Evolutionary conservation across 2,329 filamentous ascomycete genomes (phyloP), one percentile per base, ranked within the genome.

Genomic region (Cyphellophora europaea): DNA sequence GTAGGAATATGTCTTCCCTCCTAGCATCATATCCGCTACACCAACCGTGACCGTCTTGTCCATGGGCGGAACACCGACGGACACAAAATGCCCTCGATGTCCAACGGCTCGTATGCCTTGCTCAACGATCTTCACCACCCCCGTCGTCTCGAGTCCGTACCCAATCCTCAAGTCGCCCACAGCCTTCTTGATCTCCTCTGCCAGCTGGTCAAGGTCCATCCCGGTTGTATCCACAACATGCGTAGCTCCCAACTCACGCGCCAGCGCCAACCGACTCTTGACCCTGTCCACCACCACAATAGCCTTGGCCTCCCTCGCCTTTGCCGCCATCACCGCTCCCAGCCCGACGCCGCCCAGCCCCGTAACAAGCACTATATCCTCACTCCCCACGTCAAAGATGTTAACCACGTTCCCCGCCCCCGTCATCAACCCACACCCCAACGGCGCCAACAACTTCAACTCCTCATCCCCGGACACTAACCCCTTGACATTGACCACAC

Each of bases 91-190:
- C 2, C 67, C 70, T 37, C 58, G 58, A 18, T 61, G 59, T 10
- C 62, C 52, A 4, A 66, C 59, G 19, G 59, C 58, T 2, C 62
- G 54, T 2, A 70, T 41, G 2, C 57, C 60, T 3, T 62, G 61
- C 6, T 61, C 52, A 11, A 71, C 51, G 37, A 71, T 40, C 25
- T 58, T 38, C 23, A 59, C 52, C 1, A 59, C 58, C 0, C 66
- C 71, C 1, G 66, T 72, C 0, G 68, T 71, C 35, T 74, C 70
- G 33, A 74, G 56, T 4, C 57, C 58, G 19, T 70, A 53, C 2
- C 59, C 63, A 0, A 64, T 56, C 0, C 69, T 68, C 1, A 58
- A 40, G 1, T 53, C 56, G 3, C 55, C 53, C 0, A 55, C 53
- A 3, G 61, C 42, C 5, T 55, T 54, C 12, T 50, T 45, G 12